These are phyloP conservation scores for Yarrowia sp. DNA, from an alignment of 805 yeast genomes.

Conservation along the genomic window DNA sequence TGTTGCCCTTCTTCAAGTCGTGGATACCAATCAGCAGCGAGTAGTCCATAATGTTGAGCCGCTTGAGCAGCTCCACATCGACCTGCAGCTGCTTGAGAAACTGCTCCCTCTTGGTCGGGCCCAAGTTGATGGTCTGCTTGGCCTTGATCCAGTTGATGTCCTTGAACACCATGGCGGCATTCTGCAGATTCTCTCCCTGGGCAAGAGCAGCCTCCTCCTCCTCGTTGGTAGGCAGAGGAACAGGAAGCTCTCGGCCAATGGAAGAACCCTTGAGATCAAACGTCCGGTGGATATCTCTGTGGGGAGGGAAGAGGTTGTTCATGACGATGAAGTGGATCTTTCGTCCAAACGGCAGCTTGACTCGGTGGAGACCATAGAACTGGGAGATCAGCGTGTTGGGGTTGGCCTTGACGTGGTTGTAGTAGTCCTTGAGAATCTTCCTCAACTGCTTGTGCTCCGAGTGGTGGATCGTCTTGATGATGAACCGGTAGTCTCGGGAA, in stretches of 20 bases:
- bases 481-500: slow-evolving; percentile 88
- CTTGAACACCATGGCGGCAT: slow-evolving; percentile 55
- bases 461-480: slow-evolving; percentile 93
- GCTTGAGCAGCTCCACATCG: slow-evolving; percentile 71
- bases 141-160: slow-evolving; percentile 85
- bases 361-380: slow-evolving; percentile 91
- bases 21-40: slow-evolving; percentile 86
- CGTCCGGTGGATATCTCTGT: slow-evolving; percentile 76
- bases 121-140: slow-evolving; percentile 64
- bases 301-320: slow-evolving; percentile 96
- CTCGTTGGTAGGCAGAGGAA: slow-evolving; percentile 28
- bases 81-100: slow-evolving; percentile 67
- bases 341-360: slow-evolving; percentile 78
- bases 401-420: slow-evolving; percentile 72
- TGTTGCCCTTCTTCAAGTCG: slow-evolving; percentile 49
- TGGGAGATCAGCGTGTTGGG: slow-evolving; percentile 92
- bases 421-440: slow-evolving; percentile 68
- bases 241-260: slow-evolving; percentile 57
- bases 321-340: slow-evolving; percentile 91
- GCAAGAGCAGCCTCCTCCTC: slow-evolving; percentile 25
- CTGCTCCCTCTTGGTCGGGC: slow-evolving; percentile 60
- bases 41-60: slow-evolving; percentile 91
- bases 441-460: slow-evolving; percentile 85
- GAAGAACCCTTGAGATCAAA: slow-evolving; percentile 94
- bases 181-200: slow-evolving; percentile 29